Conservation (phyloP, 306 rosid genomes). For the Lupinus albus region DNA sequence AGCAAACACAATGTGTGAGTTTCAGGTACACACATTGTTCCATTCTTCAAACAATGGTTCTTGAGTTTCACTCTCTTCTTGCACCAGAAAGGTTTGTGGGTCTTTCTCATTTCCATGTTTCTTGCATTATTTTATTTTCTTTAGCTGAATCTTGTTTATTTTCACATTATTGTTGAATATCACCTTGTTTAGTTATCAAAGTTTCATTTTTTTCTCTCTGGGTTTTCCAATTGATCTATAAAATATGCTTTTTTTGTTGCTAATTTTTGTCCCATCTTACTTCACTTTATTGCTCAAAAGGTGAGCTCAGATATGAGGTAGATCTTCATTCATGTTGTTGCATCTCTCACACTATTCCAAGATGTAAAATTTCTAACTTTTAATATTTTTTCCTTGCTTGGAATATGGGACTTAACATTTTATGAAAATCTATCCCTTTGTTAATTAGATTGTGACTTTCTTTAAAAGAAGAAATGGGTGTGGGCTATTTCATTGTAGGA, state of each 20-base stretch:
- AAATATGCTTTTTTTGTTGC: neutral
- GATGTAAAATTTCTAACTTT: slow-evolving; percentile 26
- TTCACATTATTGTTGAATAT: slow-evolving; percentile 36
- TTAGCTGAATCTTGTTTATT: slow-evolving; percentile 1
- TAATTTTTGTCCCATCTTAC: slow-evolving; percentile 2
- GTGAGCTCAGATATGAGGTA: neutral
- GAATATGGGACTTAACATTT: slow-evolving; percentile 13
- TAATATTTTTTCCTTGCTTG: neutral
- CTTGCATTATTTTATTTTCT: neutral
- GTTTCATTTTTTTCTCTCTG: neutral
- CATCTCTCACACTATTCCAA: neutral
- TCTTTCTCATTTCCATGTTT: slow-evolving; percentile 36
- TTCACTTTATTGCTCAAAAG: neutral
- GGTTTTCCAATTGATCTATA: slow-evolving; percentile 44
- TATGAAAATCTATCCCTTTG: slow-evolving; percentile 1
- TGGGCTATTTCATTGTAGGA: slow-evolving; percentile 25
- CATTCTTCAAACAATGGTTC: slow-evolving; percentile 47
- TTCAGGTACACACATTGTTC: slow-evolving; percentile 48
- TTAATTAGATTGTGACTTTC: slow-evolving; percentile 24
- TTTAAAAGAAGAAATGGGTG: neutral
- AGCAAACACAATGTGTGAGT: slow-evolving; percentile 54
- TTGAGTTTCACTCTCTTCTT: slow-evolving; percentile 35
- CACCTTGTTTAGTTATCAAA: neutral
- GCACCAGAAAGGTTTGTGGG: slow-evolving; percentile 48
- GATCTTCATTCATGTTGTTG: slow-evolving; percentile 40